Evolutionary conservation across 1,284 basidiomycete species (phyloP).

Genomic region (Cryptococcus hybrid): DNA sequence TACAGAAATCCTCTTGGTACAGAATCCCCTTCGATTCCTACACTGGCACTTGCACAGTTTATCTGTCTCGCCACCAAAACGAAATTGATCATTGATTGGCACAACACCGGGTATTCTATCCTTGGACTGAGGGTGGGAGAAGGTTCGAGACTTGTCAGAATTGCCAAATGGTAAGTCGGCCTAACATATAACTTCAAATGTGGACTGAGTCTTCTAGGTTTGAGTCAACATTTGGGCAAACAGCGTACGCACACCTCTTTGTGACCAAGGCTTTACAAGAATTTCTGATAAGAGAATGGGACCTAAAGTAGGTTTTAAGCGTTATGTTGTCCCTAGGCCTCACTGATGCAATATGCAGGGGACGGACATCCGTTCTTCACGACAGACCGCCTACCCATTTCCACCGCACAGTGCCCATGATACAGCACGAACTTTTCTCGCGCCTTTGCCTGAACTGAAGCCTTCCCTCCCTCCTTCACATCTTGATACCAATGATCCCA

Average conservation of each 20-base stretch:
- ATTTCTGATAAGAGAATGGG: slow-evolving; percentile 69
- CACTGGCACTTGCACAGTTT: slow-evolving; percentile 79
- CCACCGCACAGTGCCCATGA: slow-evolving; percentile 63
- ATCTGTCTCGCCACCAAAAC: slow-evolving; percentile 66
- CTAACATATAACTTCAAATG: background rate
- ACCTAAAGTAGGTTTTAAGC: slow-evolving; percentile 62
- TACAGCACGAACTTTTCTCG: slow-evolving; percentile 70
- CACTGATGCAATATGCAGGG: slow-evolving; percentile 54
- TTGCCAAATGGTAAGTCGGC: slow-evolving; percentile 65
- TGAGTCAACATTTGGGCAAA: slow-evolving; percentile 71
- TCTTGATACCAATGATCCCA: slow-evolving; percentile 36
- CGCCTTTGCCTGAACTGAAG: slow-evolving; percentile 50
- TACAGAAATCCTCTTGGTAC: slow-evolving; percentile 84
- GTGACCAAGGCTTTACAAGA: slow-evolving; percentile 87
- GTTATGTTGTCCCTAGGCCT: background rate
- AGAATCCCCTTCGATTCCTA: slow-evolving; percentile 99
- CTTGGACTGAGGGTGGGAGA: slow-evolving; percentile 75
- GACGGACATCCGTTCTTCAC: slow-evolving; percentile 72
- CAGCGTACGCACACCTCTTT: slow-evolving; percentile 87
- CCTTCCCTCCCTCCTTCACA: slow-evolving; percentile 34
- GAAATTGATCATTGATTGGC: slow-evolving; percentile 97
- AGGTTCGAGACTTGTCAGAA: slow-evolving; percentile 64
- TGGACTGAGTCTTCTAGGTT: slow-evolving; percentile 58
- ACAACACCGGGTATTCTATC: slow-evolving; percentile 95
- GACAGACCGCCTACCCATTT: slow-evolving; percentile 85